Base-by-base conservation (phyloP, 2,329 filamentous ascomycete genomes). In the Apiospora hydei region DNA sequence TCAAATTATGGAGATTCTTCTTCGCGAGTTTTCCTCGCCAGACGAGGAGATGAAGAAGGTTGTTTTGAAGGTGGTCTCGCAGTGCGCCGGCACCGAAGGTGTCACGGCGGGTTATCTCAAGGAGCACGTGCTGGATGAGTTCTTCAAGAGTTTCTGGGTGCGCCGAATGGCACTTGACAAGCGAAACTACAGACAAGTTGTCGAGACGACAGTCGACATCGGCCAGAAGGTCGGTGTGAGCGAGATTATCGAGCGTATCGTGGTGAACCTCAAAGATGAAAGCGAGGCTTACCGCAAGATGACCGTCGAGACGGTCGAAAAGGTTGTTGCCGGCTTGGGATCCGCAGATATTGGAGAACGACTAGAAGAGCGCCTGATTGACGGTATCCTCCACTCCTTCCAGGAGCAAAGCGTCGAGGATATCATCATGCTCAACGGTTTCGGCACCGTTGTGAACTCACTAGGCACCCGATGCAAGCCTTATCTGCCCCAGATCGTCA, bases 1-100 rank as follows among this genome's bases (percentile, higher is more conserved):
- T 76, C 95, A 99, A 82, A 98, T 99, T 78, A 98, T 99, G 96
- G 96, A 98, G 82, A 98, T 98, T 78, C 86, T 99, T 18, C 90
- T 98, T 43, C 91, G 96, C 78, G 96, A 99, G 81, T 99, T 99
- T 79, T 93, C 95, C 8, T 98, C 96, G 0, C 96, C 96, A 0
- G 96, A 99, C 76, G 96, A 99, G 83, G 96, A 99, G 83, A 99
- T 99, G 96, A 99, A 98, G 85, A 99, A 99, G 85, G 96, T 99
- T 0, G 96, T 99, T 10, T 86, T 99, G 72, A 98, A 98, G 84
- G 96, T 99, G 41, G 91, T 99, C 21, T 98, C 95, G 24, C 96
- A 99, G 80, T 98, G 96, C 80, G 94, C 96, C 10, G 93, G 93
- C 77, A 98, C 96, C 2, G 93, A 97, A 79, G 96, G 96, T 84